Evolutionary conservation across 2,329 filamentous ascomycete genomes (phyloP), one percentile per base, ranked within the genome.

Genomic region (Blastomyces gilchristii): DNA sequence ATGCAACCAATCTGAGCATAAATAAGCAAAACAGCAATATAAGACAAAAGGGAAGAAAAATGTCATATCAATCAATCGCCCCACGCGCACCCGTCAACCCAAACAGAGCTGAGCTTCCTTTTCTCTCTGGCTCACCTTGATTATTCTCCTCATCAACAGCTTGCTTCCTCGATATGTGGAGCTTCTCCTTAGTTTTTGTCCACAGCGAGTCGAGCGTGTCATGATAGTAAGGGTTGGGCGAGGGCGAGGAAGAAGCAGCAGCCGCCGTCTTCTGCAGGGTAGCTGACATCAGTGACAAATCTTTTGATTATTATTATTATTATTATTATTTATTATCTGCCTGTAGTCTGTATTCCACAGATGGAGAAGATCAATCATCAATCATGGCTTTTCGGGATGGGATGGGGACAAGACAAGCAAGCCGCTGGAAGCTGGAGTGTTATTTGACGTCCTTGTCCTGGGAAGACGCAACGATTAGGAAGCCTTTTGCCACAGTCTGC

Each of bases 171-270:
- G 63, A 61, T 56, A 66, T 37, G 53, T 58, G 63, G 60, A 67
- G 60, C 58, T 62, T 63, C 52, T 66, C 63, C 60, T 65, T 66
- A 43, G 65, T 63, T 54, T 63, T 61, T 61, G 63, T 58, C 66
- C 66, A 65, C 43, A 67, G 59, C 60, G 63, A 34, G 50, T 66
- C 65, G 45, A 63, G 62, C 39, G 63, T 65, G 49, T 64, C 53
- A 58, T 62, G 47, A 57, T 62, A 39, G 61, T 22, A 62, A 22
- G 60, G 39, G 49, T 62, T 54, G 31, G 45, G 43, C 31, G 31
- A 34, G n/a, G 34, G 7, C 34, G 34, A 37, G 7, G 34, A 6
- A 37, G 34, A 37, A 2, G 28, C 28, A 37, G 34, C 34, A 37
- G 11, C 57, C 57, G 41, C 14, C 8, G 22, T 14, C 7, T 49